phyloP scores from a whole-genome alignment of 2,329 filamentous ascomycete species.

The Grosmannia serpens region DNA sequence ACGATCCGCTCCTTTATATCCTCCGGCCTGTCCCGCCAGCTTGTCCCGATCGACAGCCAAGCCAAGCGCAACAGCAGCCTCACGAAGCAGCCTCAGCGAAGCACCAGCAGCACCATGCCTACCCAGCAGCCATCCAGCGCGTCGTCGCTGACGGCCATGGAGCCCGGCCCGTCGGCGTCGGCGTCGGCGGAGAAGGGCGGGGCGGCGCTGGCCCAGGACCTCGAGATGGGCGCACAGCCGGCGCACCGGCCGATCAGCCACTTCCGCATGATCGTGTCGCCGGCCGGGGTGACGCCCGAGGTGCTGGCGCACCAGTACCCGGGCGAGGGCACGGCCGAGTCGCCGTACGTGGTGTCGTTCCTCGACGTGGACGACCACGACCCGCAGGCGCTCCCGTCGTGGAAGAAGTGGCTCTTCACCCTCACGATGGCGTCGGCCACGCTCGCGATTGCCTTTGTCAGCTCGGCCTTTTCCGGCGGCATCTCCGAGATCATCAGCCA shows the following conservation, averaged over 20 bases:
- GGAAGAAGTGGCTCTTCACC: constrained; percentile 56
- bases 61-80: background rate
- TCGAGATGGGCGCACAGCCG: background rate
- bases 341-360: constrained; percentile 59
- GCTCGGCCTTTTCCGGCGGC: constrained; percentile 54
- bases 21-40: background rate
- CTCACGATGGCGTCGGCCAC: constrained; percentile 53
- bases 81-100: too few relatives aligned
- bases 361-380: constrained; percentile 53
- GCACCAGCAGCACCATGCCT: background rate
- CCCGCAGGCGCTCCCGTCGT: constrained; percentile 44
- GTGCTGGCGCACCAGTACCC: constrained; percentile 44
- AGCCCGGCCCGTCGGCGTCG: background rate
- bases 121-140: background rate
- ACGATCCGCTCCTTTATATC: background rate
- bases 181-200: background rate
- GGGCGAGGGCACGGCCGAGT: constrained; percentile 52
- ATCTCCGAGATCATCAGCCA: constrained; percentile 39
- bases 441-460: constrained; percentile 58
- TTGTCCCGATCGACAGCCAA: too few relatives aligned
- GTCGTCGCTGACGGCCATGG: background rate
- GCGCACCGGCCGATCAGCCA: constrained; percentile 26
- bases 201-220: background rate
- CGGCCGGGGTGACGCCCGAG: constrained; percentile 43
- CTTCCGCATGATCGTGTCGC: constrained; percentile 44